Evolutionary conservation across 1,284 basidiomycete species (phyloP).

Genomic region (Lignosus rhinocerotis): DNA sequence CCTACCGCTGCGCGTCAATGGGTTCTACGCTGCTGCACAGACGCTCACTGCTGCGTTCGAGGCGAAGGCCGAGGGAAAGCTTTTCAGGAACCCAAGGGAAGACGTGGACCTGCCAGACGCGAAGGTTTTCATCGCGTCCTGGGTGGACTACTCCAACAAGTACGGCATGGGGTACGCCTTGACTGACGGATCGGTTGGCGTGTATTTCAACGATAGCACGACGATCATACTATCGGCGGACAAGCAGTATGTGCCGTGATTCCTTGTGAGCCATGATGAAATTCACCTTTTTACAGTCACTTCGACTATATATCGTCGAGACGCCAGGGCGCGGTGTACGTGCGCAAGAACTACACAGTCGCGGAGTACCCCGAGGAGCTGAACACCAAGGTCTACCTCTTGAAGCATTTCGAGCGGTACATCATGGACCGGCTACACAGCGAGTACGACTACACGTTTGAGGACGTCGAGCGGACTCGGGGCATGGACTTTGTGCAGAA

Average conservation of each 20-base stretch:
- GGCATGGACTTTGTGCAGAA: slow-evolving; percentile 96
- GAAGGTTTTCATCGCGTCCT: slow-evolving; percentile 90
- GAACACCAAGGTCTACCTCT: slow-evolving; percentile 84
- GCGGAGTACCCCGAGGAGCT: slow-evolving; percentile 73
- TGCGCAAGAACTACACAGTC: slow-evolving; percentile 68
- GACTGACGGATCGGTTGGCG: slow-evolving; percentile 91
- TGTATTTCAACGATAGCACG: slow-evolving; percentile 96
- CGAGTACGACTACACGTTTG: slow-evolving; percentile 79
- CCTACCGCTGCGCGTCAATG: slow-evolving; percentile 42
- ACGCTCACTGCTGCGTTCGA: slow-evolving; percentile 73
- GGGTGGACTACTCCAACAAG: slow-evolving; percentile 98
- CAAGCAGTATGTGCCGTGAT: slow-evolving; percentile 62
- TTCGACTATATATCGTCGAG: slow-evolving; percentile 82
- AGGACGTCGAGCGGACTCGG: slow-evolving; percentile 64
- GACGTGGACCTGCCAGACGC: slow-evolving; percentile 61
- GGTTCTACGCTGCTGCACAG: slow-evolving; percentile 67
- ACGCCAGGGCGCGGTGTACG: slow-evolving; percentile 61
- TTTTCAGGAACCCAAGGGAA: slow-evolving; percentile 66
- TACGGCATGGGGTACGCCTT: slow-evolving; percentile 98
- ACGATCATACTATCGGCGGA: slow-evolving; percentile 82
- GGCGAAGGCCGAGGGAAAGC: slow-evolving; percentile 53
- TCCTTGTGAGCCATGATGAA: slow-evolving; percentile 1
- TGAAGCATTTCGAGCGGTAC: slow-evolving; percentile 92
- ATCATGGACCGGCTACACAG: slow-evolving; percentile 87
- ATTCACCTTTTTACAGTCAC: slow-evolving; percentile 50